Base-by-base conservation (phyloP, 768 basidiomycete genomes). In the Rhodotorula paludigena region DNA sequence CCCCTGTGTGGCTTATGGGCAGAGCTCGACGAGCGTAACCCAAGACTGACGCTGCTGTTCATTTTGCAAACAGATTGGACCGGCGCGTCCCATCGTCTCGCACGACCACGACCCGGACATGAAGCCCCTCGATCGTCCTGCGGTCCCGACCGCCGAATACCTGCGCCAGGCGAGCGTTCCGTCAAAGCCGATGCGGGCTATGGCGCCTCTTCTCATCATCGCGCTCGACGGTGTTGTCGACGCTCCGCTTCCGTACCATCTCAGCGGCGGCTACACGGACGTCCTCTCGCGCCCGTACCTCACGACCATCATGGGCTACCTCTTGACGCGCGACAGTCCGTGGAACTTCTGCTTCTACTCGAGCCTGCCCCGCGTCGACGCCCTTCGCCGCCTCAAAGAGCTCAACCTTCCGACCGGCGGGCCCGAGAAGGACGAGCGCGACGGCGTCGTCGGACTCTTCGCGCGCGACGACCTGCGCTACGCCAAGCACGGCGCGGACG, bases 321-420 rank as follows among this genome's bases (percentile, higher is more conserved):
- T 69, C 56, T 56, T 69, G 6, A 12, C 38, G 18, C 68, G 30
- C 5, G 16, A 57, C 8, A 54, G 44, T 15, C 63, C 63, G 3
- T 69, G 63, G 63, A 47, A 30, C 12, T 39, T 69, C 60, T 49
- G 52, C 33, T 69, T 69, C 63, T 69, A 51, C 55, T 39, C 63
- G 15, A 45, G 51, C 8, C 54, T 61, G 38, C 33, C 63, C 12
- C 59, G 63, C 49, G 41, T 65, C 42, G 38, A 52, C 11, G 68
- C 63, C 1, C 41, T 65, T 30, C 32, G 48, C 51, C 57, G 44
- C 30, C 45, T 69, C 33, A 53, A 60, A 44, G 33, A 45, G 52
- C 63, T 69, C 54, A 64, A 64, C 42, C 38, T 64, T 2, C 68
- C 68, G n/a, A 69, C 68, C 16, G 68, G 68, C 16, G 68, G 68